Base-by-base conservation (phyloP, 257 asterid genomes). In the Echites panduratus region DNA sequence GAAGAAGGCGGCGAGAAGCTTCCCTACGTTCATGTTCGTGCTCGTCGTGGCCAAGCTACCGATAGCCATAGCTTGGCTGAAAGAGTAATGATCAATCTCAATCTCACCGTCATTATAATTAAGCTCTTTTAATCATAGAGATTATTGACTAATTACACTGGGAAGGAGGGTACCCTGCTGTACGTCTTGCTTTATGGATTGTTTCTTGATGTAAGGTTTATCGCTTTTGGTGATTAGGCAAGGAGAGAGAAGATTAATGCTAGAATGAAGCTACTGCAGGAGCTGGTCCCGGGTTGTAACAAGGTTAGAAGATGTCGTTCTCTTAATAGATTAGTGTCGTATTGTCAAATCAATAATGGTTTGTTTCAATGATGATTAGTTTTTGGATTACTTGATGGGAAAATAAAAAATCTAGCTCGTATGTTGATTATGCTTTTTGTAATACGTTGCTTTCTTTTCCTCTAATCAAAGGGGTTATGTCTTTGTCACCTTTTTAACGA, bases 61-160 rank as follows among this genome's bases (percentile, higher is more conserved):
- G 95, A 89, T 83, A 91, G 97, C 87, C 99, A 94, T 52, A 94
- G 99, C 87, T 87, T 94, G 81, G 99, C 99, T 73, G 99, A 94
- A 77, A 88, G 99, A 78, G 99, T 94, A 86, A 80, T 70, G 32
- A 45, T 76, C 77, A 70, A 50, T 64, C 58, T 24, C 2, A 38
- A 61, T 52, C 57, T 35, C 72, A 35, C 63, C 35, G n/a, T 70
- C 43, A 53, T 5, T 70, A 43, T 38, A 65, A 58, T 79, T 81
- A 74, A 69, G 54, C 70, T 40, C 68, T 74, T 70, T 70, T 73
- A 61, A 52, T 67, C 63, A 14, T 54, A 40, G 22, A 9, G 16
- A 58, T 73, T 67, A 26, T 13, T 52, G 24, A 32, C 8, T 77
- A 50, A 53, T 77, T 53, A 73, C 11, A 40, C 61, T 27, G 22